Base-by-base conservation (phyloP, 139 green algal species). In the Chlorella sorokiniana region DNA sequence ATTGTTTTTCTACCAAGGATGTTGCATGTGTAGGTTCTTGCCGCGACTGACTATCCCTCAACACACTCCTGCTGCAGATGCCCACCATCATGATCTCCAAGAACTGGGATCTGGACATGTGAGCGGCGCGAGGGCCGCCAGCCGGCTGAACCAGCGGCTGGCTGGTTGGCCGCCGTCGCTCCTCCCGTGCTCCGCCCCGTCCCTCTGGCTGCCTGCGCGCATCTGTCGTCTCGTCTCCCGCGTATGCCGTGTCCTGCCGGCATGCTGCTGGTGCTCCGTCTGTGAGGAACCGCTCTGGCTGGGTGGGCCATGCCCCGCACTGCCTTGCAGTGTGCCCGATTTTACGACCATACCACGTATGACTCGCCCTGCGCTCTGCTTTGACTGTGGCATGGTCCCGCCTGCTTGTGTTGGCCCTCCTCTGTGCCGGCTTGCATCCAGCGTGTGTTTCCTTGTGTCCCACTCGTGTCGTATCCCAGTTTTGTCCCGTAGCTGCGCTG, bases 11-110 rank as follows among this genome's bases (percentile, higher is more conserved):
- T 31, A 65, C 14, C 48, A 56, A 16, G 14, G 48, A 16, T 56
- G 48, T 16, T 56, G 48, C 11, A 56, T 56, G 48, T 56, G 48
- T 56, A 56, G 48, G 48, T 25, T 56, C 48, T 59, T 59, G 48
- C 11, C 48, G 16, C 14, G 11, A 25, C 11, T 59, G 48, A n/a
- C 35, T 9, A 23, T 37, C 9, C 35, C 22, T 33, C 31, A 6
- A n/a, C 40, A 37, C 67, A 31, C 67, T 22, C 40, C 31, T 44
- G 31, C 31, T 20, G 71, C 72, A 81, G 75, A 75, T 84, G 76
- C 83, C 83, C 48, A 84, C 76, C 67, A 54, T 87, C 6, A 64
- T 80, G 33, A 65, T 87, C 40, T 37, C 52, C 42, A 87, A 87
- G 83, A 44, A 52, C 65, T 87, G 67, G 67, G 65, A 78, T n/a